Percentiles rank a stretch among this genome's conserved stretches.
Conservation (phyloP, 192 early-diverging fungal genomes). For the Mortierella claussenii region DNA sequence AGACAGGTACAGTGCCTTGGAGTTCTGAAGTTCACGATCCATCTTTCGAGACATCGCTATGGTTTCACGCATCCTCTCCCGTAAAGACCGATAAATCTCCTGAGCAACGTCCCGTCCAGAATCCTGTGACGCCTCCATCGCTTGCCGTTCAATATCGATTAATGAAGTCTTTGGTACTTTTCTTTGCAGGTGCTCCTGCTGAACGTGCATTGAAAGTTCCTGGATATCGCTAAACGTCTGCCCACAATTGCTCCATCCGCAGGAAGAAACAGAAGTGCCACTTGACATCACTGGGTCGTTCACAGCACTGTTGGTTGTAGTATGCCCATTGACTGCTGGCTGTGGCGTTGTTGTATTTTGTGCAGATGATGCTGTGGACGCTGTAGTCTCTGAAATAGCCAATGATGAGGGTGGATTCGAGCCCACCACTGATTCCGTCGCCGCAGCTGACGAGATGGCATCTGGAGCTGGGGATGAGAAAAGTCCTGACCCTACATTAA, state of each 20-base stretch:
- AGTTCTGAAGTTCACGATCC: slow-evolving; percentile 9
- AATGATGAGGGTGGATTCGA: background rate
- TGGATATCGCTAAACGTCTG: background rate
- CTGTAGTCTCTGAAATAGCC: background rate
- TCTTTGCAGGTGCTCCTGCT: background rate
- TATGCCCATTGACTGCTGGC: background rate
- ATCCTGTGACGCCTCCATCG: background rate
- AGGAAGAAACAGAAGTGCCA: background rate
- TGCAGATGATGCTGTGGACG: background rate
- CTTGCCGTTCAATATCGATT: no score
- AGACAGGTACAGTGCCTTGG: slow-evolving; percentile 9
- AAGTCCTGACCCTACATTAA: slow-evolving; percentile 21
- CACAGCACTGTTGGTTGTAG: background rate
- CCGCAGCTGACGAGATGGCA: background rate
- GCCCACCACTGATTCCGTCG: background rate
- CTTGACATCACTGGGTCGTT: background rate
- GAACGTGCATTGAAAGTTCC: slow-evolving; percentile 29
- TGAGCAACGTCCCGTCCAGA: background rate
- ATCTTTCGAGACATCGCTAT: slow-evolving; percentile 3
- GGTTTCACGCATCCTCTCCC: background rate
- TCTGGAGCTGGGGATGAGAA: background rate
- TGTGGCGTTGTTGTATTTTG: no score
- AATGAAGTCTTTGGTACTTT: no score
- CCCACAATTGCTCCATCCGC: slow-evolving; percentile 24
- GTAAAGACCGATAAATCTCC: slow-evolving; percentile 11